Evolutionary conservation across 352 stramenopile genomes (phyloP), one percentile per base, ranked within the genome.

Genomic region (Hyaloperonospora arabidopsidis): DNA sequence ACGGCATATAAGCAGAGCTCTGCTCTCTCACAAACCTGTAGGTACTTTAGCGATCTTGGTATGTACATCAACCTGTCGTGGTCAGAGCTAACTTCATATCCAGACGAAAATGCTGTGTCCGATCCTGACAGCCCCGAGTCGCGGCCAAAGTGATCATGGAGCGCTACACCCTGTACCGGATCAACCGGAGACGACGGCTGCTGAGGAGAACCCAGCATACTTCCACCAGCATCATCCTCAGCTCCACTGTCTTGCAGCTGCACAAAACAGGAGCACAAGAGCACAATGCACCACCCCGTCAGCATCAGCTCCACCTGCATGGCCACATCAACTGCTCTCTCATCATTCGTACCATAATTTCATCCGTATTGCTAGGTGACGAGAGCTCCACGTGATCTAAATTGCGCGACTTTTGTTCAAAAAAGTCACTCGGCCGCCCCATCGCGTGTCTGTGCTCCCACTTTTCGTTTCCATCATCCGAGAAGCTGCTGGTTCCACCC

Each of bases 71-170:
- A 58, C 10, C 69, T 65, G 3, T 56, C 22, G 2, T 39, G 70
- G 54, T 90, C 80, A 54, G 88, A 77, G 51, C 88, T 74, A 5
- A 88, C 57, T 22, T 89, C 77, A 38, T 75, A 87, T 19, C 79
- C 76, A 21, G 75, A 87, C 21, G 75, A 87, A 49, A 77, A 53
- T 22, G 66, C 67, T n/a, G 79, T 87, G 19, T 60, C 65, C 22
- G 68, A 72, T 62, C 59, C 55, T 23, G 71, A 78, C n/a, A 76
- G 43, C 23, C 56, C 56, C 6, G 45, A 69, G 32, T 53, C 59
- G 40, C 60, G 40, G 14, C 65, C 48, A 45, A 62, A 67, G 11
- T 40, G 57, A 22, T 73, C 57, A 21, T 61, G 53, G 36, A 63
- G 45, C n/a, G 22, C 49, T 11, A 56, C 45, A 22, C 46, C 65